Evolutionary conservation across 2,329 filamentous ascomycete species (phyloP), one percentile per base, ranked within the genome.

Genomic region (Dactylellina drechsleri): DNA sequence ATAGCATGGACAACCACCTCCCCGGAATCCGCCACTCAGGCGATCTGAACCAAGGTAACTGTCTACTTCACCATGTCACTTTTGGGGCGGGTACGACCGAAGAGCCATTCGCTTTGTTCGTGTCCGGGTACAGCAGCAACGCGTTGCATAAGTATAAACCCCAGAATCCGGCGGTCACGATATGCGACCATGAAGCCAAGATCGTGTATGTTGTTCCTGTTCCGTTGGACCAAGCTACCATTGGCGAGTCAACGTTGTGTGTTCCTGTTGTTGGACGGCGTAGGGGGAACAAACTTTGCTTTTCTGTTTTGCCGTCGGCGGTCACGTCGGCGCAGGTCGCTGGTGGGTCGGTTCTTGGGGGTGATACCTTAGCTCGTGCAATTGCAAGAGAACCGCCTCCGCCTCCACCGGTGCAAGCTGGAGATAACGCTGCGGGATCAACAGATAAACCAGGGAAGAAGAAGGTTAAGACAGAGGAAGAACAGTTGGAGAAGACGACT

Each of bases 141-240:
- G 40, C 73, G 26, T 47, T 76, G 26, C 60, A 72, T 31, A 58
- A 26, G 13, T 70, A 72, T 40, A 70, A 76, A 31, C 59, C 67
- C n/a, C 66, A 72, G 26, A 66, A 50, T 45, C 73, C 67, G 10
- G 67, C 67, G 1, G 61, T 72, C 8, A 72, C 66, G 13, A 71
- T 71, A 28, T 61, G 57, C 36, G 73, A 76, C 20, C 66, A 71
- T 16, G 13, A 54, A 13, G 57, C 73, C 2, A 76, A 79, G 78
- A 77, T 78, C 49, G 60, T 79, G 18, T 80, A 80, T 52, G 77
- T 80, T 53, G 67, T 80, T 12, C 79, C 79, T 43, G 78, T 80
- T 13, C 79, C 79, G 23, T 68, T 80, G 49, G 78, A 80, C 57
- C 61, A 77, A 54, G 79, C 79, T 23, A 78, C 79, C 8, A 80